phyloP scores from a whole-genome alignment of 306 rosid species.

The Neltuma alba region DNA sequence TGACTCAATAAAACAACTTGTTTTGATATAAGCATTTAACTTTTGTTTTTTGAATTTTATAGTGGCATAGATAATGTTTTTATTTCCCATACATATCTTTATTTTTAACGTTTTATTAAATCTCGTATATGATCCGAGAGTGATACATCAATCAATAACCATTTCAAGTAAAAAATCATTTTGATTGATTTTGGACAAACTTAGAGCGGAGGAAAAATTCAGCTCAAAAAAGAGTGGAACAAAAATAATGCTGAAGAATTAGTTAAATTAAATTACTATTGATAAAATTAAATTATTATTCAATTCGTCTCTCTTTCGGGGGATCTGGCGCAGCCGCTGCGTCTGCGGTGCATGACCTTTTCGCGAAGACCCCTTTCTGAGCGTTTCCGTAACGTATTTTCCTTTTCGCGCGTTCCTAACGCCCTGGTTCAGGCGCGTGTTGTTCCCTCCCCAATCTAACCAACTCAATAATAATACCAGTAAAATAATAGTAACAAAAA shows the following conservation, averaged over 20 bases:
- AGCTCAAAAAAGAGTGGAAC: no score
- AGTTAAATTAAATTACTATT: background rate
- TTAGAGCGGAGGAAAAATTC: background rate
- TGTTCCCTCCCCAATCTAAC: background rate
- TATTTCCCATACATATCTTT: no score
- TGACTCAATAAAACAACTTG: no score
- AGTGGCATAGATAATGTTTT: no score
- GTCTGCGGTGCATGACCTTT: background rate
- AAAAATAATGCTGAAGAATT: background rate
- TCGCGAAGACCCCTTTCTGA: background rate
- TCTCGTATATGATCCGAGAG: no score
- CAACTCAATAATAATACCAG: background rate
- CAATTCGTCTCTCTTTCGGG: background rate
- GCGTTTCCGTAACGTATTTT: background rate
- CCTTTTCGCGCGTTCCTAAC: background rate
- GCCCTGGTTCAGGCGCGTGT: constrained; percentile 18
- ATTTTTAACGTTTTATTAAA: no score
- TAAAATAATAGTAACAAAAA: background rate
- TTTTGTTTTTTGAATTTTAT: no score
- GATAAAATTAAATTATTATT: no score
- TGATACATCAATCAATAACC: no score
- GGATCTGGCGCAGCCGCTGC: background rate
- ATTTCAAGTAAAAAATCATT: no score
- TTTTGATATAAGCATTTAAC: no score
- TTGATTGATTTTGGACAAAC: no score